Evolutionary conservation across 2,329 filamentous ascomycete genomes (phyloP).

Genomic region (Fusarium hostae): DNA sequence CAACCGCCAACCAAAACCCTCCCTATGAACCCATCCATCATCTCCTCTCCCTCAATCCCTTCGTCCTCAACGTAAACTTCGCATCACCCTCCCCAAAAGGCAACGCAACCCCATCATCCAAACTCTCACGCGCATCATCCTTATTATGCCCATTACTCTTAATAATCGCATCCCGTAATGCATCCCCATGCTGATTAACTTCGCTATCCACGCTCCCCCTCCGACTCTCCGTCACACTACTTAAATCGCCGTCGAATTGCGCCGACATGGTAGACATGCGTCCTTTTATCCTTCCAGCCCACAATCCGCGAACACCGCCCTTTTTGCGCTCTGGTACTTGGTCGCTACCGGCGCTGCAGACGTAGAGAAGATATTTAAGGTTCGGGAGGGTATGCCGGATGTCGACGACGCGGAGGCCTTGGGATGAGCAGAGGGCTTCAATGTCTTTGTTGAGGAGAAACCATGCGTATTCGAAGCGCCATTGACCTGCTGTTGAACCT

Average conservation of each 20-base stretch:
- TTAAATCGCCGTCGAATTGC: constrained; percentile 51
- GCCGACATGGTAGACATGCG: constrained; percentile 47
- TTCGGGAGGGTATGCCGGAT: constrained; percentile 94
- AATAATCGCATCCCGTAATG: constrained; percentile 52
- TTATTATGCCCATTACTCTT: constrained; percentile 40
- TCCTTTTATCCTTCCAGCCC: constrained; percentile 60
- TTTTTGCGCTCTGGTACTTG: constrained; percentile 70
- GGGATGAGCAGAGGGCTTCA: constrained; percentile 72
- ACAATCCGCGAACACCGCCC: constrained; percentile 69
- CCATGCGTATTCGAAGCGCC: constrained; percentile 94
- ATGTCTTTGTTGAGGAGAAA: constrained; percentile 98
- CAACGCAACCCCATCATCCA: constrained; percentile 47
- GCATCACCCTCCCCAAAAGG: constrained; percentile 60
- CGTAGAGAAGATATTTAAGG: constrained; percentile 89
- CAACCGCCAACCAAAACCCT: neutral
- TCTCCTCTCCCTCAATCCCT: constrained; percentile 62
- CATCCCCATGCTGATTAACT: constrained; percentile 54
- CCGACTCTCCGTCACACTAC: constrained; percentile 53
- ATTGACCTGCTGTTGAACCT: constrained; percentile 75
- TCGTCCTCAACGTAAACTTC: constrained; percentile 65
- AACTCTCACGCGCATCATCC: constrained; percentile 28
- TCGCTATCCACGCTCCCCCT: constrained; percentile 60
- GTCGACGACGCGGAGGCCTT: constrained; percentile 84
- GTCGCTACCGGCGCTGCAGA: constrained; percentile 81
- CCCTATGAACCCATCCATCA: neutral